A percentile compares a stretch with the other conserved stretches of the same genome.
Conservation (phyloP, 495 filamentous ascomycete genomes). For the Penicilliopsis zonata region DNA sequence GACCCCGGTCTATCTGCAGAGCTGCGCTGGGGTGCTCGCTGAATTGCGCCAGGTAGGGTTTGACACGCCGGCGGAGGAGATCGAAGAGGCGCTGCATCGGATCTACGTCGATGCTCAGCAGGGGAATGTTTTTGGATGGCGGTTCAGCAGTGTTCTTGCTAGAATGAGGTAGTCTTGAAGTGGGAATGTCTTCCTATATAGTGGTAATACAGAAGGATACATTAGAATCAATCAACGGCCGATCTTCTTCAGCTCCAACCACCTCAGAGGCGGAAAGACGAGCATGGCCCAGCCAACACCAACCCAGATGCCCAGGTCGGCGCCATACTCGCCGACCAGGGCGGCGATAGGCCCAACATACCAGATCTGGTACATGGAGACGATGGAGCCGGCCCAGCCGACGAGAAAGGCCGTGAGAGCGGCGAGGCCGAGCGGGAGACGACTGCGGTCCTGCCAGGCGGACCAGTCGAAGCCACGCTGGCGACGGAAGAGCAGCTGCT, state of each 20-base stretch:
- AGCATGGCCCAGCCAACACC: slow-evolving; percentile 24
- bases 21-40: too few species aligned
- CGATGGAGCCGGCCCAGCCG: slow-evolving; percentile 43
- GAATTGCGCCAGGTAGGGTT: too few species aligned
- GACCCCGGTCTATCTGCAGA: too few species aligned
- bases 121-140: too few species aligned
- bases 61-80: too few species aligned
- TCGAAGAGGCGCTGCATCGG: too few species aligned
- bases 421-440: slow-evolving; percentile 39
- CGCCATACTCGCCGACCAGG: slow-evolving; percentile 13
- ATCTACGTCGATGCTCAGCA: too few species aligned
- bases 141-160: too few species aligned
- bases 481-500: slow-evolving; percentile 37
- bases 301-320: slow-evolving; percentile 29
- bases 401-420: slow-evolving; percentile 40
- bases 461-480: slow-evolving; percentile 46
- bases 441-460: slow-evolving; percentile 32
- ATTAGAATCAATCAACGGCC: too few species aligned
- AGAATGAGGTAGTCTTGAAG: too few species aligned
- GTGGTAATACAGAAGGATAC: too few species aligned
- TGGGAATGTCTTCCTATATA: too few species aligned
- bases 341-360: slow-evolving; percentile 39
- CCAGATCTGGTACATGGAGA: slow-evolving; percentile 46
- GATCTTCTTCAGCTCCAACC: slow-evolving; percentile 23
- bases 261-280: slow-evolving; percentile 28